Percentiles rank a stretch among this genome's conserved stretches.
Conservation (phyloP, 306 rosid species). For the Vicia faba region DNA sequence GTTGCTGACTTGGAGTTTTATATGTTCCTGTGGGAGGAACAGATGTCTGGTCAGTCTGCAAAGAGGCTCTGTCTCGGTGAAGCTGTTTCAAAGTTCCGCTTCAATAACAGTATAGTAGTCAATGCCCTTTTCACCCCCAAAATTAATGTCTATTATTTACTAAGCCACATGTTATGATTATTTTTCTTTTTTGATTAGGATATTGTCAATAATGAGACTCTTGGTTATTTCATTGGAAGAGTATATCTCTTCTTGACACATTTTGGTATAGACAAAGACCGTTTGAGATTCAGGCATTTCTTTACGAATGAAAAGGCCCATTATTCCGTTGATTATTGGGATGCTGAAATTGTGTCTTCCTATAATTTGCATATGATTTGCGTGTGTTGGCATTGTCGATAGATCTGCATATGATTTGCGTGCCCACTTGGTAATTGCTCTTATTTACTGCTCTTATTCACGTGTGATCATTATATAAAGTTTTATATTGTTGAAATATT, state of each 20-base stretch:
- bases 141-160: background rate
- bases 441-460: too few relatives aligned
- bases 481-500: too few relatives aligned
- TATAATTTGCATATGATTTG: constrained; percentile 98
- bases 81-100: constrained; percentile 75
- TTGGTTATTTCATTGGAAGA: constrained; percentile 96
- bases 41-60: constrained; percentile 77
- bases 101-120: background rate
- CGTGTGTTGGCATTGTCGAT: constrained; percentile 98
- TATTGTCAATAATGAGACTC: constrained; percentile 82
- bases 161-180: background rate
- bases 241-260: constrained; percentile 83
- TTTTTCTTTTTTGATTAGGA: constrained; percentile 54
- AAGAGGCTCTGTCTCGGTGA: constrained; percentile 66
- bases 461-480: too few relatives aligned
- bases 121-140: background rate
- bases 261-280: constrained; percentile 72
- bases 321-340: constrained; percentile 98
- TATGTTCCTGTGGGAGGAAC: constrained; percentile 90
- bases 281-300: constrained; percentile 86
- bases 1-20: constrained; percentile 75
- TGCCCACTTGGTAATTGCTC: constrained; percentile 61
- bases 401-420: constrained; percentile 94
- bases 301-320: constrained; percentile 98
- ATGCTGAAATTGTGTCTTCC: constrained; percentile 94